phyloP scores from a whole-genome alignment of 1,284 basidiomycete species.

The Pterulicium gracile region DNA sequence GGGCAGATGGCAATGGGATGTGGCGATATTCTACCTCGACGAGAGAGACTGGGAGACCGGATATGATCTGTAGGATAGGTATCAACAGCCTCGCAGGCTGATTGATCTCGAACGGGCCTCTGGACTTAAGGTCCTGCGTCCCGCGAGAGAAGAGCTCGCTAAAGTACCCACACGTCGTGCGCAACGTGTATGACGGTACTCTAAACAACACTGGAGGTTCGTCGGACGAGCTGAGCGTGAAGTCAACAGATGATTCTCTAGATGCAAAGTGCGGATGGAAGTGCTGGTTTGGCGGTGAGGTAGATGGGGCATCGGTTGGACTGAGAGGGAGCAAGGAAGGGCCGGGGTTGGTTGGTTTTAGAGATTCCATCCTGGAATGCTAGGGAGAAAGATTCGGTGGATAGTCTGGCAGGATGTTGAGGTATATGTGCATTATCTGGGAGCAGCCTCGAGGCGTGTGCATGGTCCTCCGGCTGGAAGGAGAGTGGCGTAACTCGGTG shows the following conservation, averaged over 20 bases:
- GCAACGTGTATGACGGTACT: neutral
- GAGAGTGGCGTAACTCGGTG: no score
- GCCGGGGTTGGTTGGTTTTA: no score
- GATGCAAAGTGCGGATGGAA: neutral
- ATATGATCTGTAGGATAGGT: neutral
- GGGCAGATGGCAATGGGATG: no score
- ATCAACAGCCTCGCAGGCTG: neutral
- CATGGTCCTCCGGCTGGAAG: no score
- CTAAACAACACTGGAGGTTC: neutral
- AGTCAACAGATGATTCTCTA: neutral
- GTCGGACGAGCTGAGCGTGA: neutral
- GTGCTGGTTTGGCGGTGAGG: no score
- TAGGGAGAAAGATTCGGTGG: no score
- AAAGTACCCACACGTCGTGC: neutral
- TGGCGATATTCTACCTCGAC: neutral
- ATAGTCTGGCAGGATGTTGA: no score
- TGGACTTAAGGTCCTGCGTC: neutral
- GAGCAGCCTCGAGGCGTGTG: no score
- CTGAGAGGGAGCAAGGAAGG: no score
- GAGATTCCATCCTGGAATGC: no score
- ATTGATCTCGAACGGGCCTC: neutral
- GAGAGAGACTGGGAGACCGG: neutral
- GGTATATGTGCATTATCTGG: no score
- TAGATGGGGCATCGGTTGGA: no score
- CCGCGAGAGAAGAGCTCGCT: neutral